Evolutionary conservation across 352 stramenopile species (phyloP).

Genomic region (Globisporangium emineosum): DNA sequence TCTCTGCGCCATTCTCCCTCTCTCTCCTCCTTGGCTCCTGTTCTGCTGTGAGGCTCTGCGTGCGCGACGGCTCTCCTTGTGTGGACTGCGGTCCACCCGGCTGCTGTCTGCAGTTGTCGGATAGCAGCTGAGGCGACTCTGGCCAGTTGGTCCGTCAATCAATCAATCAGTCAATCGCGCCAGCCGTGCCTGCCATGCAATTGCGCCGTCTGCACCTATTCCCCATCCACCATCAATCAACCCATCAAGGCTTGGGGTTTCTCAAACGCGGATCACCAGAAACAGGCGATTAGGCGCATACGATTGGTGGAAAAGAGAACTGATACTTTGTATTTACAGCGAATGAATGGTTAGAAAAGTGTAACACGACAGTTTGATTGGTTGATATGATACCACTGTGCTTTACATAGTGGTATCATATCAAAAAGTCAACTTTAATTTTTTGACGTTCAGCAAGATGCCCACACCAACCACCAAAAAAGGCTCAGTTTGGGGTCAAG

Average conservation of each 20-base stretch:
- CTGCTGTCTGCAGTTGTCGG: background rate
- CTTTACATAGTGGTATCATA: too few relatives aligned
- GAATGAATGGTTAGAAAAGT: background rate
- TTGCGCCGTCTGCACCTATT: conserved; percentile 5
- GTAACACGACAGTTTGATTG: background rate
- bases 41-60: background rate
- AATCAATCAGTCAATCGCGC: background rate
- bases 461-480: background rate
- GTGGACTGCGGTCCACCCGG: background rate
- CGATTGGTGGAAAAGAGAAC: background rate
- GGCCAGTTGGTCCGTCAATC: background rate
- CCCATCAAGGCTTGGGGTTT: background rate
- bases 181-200: background rate
- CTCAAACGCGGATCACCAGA: conserved; percentile 5
- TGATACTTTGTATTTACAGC: background rate
- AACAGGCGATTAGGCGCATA: background rate
- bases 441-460: background rate
- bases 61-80: background rate
- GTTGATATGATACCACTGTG: too few relatives aligned
- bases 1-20: background rate
- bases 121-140: background rate
- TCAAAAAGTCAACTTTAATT: too few relatives aligned
- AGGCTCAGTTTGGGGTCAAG: background rate
- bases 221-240: background rate
- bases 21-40: background rate